Base-by-base conservation (phyloP, 2,329 filamentous ascomycete genomes). In the Neonectria coccinea region DNA sequence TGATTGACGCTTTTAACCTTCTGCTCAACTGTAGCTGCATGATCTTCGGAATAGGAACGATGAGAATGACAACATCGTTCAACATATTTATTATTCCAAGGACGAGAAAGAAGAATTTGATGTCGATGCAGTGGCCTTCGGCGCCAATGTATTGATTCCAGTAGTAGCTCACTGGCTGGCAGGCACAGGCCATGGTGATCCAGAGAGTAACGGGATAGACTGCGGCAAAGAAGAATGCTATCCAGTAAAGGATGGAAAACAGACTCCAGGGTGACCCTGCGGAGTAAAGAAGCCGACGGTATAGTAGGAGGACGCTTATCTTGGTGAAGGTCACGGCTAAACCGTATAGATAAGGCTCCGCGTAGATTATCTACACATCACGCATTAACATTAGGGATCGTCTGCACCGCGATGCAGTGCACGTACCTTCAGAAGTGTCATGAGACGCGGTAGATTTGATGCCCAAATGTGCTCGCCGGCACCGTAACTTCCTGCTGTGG, bases 11-110 rank as follows among this genome's bases (percentile, higher is more conserved):
- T 42, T 66, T 65, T 20, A 63, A 25, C 29, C 44, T 56, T 8
- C 48, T 36, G 14, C 36, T 64, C 56, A 66, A 57, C 22, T 66
- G 59, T 5, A 67, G 52, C 5, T 59, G 44, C 22, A 65, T n/a
- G 18, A 67, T 62, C 14, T 52, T 56, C 5, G 65, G 65, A 9
- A 67, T 65, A 3, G 65, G 65, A n/a, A 67, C 58, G 3, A 56
- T 27, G 9, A 67, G 62, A 16, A 67, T 53, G n/a, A 65, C 36
- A 16, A 65, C 20, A 9, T 67, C 62, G 56, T 65, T 67, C 12
- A 65, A 3, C 45, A 67, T 42, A 20, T 67, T 67, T 16, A 67
- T 25, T 20, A 67, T 57, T 16, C 62, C 65, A 2, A 62, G 7
- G 25, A 55, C 20, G 4, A 67, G 18, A 6, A 65, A 62, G 56